Evolutionary conservation across 768 basidiomycete species (phyloP), one percentile per base, ranked within the genome.

Genomic region (Boletus pseudopeckii): DNA sequence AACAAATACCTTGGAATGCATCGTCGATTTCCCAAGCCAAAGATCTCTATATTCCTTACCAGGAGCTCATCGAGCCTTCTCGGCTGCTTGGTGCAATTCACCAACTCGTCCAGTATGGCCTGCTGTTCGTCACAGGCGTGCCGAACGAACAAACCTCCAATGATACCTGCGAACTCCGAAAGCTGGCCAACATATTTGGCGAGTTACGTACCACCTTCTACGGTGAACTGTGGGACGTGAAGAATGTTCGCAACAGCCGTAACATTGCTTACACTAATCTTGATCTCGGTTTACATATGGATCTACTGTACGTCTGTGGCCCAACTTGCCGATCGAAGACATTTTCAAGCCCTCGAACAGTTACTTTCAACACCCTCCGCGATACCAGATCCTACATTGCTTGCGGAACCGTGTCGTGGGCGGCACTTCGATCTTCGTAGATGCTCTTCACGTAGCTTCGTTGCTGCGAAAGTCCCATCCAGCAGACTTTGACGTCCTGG

Each of bases 221-320:
- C 60, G 96, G 96, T 0, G 75, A 79, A 42, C 65, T 87, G 1
- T 98, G 93, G 92, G 84, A 97, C 67, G 95, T 98, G 26, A 82
- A 83, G 72, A 90, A 85, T 55, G 62, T 84, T 38, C 73, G 70
- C 39, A 77, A 90, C 51, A 89, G 89, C 63, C 80, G 77, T 59
- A 99, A 99, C 68, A 92, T 99, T 52, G 96, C 96, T 4, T 98
- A 97, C 68, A 99, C 96, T 13, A 85, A 93, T 67, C 77, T 97
- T 24, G 80, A 90, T 60, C 77, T 99, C 9, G 95, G 88, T 0
- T 66, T 95, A 20, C 95, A 98, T 64, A 91, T 92, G 88, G 96
- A 98, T 73, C 74, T 98, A 0, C 72, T 89, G 92, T 95, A 64
- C 58, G 92, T 78, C 11, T 34, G n/a, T n/a, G 13, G 5, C 36